Evolutionary conservation across 768 basidiomycete genomes (phyloP).

Genomic region (Lactarius tabidus): DNA sequence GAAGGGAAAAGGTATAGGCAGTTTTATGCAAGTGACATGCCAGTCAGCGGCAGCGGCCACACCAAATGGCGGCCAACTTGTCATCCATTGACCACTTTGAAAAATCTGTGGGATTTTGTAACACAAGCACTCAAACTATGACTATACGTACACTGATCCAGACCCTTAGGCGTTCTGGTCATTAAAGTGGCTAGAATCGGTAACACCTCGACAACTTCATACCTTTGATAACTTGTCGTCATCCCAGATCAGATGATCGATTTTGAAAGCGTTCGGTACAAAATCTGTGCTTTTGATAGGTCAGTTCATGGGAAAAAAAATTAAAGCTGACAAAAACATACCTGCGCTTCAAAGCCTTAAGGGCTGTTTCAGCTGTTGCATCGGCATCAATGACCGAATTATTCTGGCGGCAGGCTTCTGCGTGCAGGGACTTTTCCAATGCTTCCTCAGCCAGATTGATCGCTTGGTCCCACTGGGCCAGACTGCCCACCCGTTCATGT

Average conservation of each 20-base stretch:
- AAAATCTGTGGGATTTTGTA: no score
- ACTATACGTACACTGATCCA: no score
- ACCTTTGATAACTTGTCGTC: not conserved
- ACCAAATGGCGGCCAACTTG: no score
- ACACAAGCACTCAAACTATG: no score
- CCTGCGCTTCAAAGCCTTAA: not conserved
- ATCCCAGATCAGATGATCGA: not conserved
- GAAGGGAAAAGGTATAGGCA: no score
- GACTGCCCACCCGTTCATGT: not conserved
- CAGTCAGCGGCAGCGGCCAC: no score
- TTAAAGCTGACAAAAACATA: not conserved
- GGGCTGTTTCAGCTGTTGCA: not conserved
- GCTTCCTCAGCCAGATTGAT: not conserved
- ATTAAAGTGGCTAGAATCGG: no score
- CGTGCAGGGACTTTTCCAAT: not conserved
- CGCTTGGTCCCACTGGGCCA: not conserved
- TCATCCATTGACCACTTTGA: no score
- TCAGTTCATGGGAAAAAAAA: no score
- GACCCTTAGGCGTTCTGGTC: no score
- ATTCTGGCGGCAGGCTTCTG: not conserved
- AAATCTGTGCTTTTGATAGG: not conserved
- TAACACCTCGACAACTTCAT: not conserved
- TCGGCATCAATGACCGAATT: not conserved
- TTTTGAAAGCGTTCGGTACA: not conserved
- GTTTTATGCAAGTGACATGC: no score